Percentiles rank a stretch among this genome's conserved stretches.
Evolutionary conservation across 2,329 filamentous ascomycete species (phyloP).

Genomic region (Hypoxylon sp.): DNA sequence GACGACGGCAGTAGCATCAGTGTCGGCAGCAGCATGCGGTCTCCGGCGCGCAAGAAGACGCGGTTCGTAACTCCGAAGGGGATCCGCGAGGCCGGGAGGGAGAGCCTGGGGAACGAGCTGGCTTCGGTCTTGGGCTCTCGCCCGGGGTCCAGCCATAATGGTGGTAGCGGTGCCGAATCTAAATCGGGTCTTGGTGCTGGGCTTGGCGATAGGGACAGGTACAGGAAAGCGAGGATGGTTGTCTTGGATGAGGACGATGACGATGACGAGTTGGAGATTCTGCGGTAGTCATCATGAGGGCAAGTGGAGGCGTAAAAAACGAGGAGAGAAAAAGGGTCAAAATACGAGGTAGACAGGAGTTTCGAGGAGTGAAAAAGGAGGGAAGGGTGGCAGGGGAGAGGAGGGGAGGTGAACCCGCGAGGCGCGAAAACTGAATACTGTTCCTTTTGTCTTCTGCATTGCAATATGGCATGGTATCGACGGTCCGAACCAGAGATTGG

Average conservation of each 20-base stretch:
- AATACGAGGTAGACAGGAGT: background rate
- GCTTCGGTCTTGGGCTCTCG: background rate
- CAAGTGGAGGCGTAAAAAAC: background rate
- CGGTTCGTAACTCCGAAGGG: slow-evolving; percentile 84
- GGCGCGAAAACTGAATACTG: background rate
- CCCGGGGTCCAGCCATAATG: background rate
- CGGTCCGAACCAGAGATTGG: slow-evolving; percentile 14
- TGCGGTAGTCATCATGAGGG: slow-evolving; percentile 15
- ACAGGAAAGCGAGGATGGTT: slow-evolving; percentile 36
- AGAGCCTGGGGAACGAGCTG: slow-evolving; percentile 75
- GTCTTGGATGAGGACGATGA: slow-evolving; percentile 42
- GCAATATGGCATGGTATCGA: slow-evolving; percentile 5
- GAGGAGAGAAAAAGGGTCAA: background rate
- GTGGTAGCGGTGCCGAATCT: background rate
- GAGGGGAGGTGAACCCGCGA: background rate
- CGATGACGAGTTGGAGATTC: slow-evolving; percentile 64
- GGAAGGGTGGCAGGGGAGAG: background rate
- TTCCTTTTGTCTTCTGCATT: slow-evolving; percentile 9
- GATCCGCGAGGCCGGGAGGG: slow-evolving; percentile 81
- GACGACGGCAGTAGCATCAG: slow-evolving; percentile 47
- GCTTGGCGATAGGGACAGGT: background rate
- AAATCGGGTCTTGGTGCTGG: background rate
- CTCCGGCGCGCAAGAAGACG: slow-evolving; percentile 78
- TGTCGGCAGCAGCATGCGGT: slow-evolving; percentile 52
- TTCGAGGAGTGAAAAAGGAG: background rate